Conservation (phyloP, 495 filamentous ascomycete species). For the Aspergillus nidulans region DNA sequence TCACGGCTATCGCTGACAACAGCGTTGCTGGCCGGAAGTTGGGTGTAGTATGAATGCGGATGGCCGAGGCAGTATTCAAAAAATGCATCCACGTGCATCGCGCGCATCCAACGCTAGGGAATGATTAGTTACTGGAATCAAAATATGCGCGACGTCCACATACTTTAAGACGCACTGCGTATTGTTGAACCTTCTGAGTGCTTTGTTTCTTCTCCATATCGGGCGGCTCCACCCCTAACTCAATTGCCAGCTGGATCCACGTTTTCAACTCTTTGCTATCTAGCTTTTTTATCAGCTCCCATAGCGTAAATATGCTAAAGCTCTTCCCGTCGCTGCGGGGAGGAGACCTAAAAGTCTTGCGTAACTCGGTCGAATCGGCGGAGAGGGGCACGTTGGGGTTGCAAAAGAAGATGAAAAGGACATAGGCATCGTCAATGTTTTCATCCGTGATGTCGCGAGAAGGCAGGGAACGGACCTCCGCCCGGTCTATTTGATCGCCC, state of each 20-base stretch:
- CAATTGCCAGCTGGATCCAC: constrained; percentile 86
- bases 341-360: constrained; percentile 74
- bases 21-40: constrained; percentile 62
- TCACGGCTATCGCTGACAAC: constrained; percentile 68
- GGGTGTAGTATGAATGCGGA: constrained; percentile 75
- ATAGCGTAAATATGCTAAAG: constrained; percentile 80
- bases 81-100: constrained; percentile 96
- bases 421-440: constrained; percentile 83
- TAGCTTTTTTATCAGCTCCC: constrained; percentile 75
- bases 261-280: constrained; percentile 91
- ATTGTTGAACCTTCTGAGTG: constrained; percentile 96
- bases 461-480: constrained; percentile 52
- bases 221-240: constrained; percentile 86
- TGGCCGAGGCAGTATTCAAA: constrained; percentile 87
- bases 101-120: constrained; percentile 88
- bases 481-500: constrained; percentile 33
- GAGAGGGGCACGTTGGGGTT: constrained; percentile 70
- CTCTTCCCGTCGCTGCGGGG: constrained; percentile 91
- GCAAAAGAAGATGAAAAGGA: constrained; percentile 87
- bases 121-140: constrained; percentile 11
- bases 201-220: constrained; percentile 82
- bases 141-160: not conserved
- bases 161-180: constrained; percentile 91
- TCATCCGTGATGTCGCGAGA: constrained; percentile 64
- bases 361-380: constrained; percentile 69